phyloP scores from a whole-genome alignment of 371 early-diverging fungal species.

The Nosema bombycis region DNA sequence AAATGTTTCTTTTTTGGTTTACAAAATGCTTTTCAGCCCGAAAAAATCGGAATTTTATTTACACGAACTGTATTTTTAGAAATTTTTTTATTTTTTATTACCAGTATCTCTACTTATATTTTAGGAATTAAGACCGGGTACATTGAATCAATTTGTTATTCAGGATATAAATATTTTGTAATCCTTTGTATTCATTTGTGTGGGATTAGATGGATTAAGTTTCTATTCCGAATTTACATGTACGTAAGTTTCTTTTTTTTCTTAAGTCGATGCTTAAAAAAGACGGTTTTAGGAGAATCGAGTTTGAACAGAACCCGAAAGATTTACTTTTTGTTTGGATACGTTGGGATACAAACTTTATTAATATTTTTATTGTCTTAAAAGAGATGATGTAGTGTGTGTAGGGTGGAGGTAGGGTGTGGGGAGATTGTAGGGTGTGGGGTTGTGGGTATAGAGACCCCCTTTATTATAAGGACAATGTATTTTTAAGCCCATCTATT shows the following conservation, averaged over 20 bases:
- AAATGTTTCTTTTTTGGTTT: slow-evolving; percentile 73
- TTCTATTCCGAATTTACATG: slow-evolving; percentile 22
- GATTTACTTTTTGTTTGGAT: slow-evolving; percentile 60
- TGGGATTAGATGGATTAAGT: not conserved
- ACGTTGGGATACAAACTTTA: slow-evolving; percentile 48
- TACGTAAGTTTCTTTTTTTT: slow-evolving; percentile 59
- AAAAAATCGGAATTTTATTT: slow-evolving; percentile 76
- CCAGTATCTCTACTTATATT: slow-evolving; percentile 77
- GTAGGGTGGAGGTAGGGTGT: no score
- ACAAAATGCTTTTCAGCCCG: slow-evolving; percentile 75
- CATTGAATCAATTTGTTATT: slow-evolving; percentile 77
- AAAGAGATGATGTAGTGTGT: slow-evolving; percentile 20
- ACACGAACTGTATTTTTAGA: slow-evolving; percentile 76
- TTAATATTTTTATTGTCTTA: slow-evolving; percentile 52
- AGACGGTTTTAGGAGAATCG: slow-evolving; percentile 35
- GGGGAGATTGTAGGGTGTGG: no score
- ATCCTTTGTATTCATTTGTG: slow-evolving; percentile 38
- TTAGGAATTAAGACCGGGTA: slow-evolving; percentile 75
- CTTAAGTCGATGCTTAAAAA: slow-evolving; percentile 57
- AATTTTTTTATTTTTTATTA: slow-evolving; percentile 72
- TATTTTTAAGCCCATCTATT: no score
- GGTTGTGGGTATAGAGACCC: no score
- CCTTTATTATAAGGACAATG: no score
- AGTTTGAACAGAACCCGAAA: slow-evolving; percentile 35
- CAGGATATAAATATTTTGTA: slow-evolving; percentile 84